Conservation (phyloP, 352 stramenopile species). For the Phytophthora aleatoria region DNA sequence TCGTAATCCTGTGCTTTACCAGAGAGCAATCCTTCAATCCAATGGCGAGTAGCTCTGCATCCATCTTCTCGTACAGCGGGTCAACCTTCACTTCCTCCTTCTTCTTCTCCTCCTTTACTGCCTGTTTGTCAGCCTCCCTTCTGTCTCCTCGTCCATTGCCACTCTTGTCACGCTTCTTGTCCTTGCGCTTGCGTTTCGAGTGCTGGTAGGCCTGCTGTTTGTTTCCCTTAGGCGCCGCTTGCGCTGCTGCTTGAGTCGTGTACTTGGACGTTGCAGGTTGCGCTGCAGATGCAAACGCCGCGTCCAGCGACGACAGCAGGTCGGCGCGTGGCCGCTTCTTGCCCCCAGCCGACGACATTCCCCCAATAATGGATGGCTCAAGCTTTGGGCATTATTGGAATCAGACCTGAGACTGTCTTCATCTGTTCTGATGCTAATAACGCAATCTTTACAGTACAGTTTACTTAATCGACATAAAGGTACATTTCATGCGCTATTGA, state of each 20-base stretch:
- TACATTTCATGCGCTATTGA: slow-evolving; percentile 10
- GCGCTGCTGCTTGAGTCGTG: slow-evolving; percentile 57
- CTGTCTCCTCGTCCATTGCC: slow-evolving; percentile 8
- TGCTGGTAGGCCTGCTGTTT: slow-evolving; percentile 76
- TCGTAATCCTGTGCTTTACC: slow-evolving; percentile 26
- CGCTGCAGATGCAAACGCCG: slow-evolving; percentile 52
- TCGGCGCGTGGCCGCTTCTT: slow-evolving; percentile 78
- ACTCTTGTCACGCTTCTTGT: slow-evolving; percentile 22
- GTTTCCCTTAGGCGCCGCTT: slow-evolving; percentile 36
- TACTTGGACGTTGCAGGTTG: slow-evolving; percentile 64
- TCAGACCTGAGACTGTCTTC: slow-evolving; percentile 22
- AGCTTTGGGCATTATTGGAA: not conserved
- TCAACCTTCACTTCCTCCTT: slow-evolving; percentile 32
- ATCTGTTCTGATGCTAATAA: slow-evolving; percentile 18
- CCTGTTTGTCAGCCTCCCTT: slow-evolving; percentile 7
- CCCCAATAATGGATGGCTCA: slow-evolving; percentile 8
- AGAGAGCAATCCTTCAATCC: slow-evolving; percentile 78
- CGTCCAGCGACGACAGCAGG: slow-evolving; percentile 79
- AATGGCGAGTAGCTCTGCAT: slow-evolving; percentile 48
- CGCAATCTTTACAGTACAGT: slow-evolving; percentile 12
- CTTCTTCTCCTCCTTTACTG: not conserved
- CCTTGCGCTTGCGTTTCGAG: slow-evolving; percentile 62
- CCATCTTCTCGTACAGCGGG: slow-evolving; percentile 62
- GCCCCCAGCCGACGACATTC: slow-evolving; percentile 11
- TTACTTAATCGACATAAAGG: slow-evolving; percentile 13